A percentile compares a stretch with the other conserved stretches of the same genome.
Evolutionary conservation across 2,329 filamentous ascomycete genomes (phyloP).

Genomic region (Annulohypoxylon truncatum): DNA sequence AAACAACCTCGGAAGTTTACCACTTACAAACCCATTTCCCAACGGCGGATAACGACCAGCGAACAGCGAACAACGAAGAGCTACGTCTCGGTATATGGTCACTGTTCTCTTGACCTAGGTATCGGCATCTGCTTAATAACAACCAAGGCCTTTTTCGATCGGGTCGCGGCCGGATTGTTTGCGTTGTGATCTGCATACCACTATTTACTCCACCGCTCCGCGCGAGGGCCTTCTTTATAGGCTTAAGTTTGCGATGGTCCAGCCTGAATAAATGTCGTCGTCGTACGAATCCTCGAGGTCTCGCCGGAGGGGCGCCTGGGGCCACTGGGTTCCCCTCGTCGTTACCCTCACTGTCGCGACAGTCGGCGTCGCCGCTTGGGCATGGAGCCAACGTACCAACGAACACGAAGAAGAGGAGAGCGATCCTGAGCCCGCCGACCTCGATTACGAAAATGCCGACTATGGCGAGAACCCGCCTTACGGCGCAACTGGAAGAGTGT

Average conservation of each 20-base stretch:
- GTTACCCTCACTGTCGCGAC: constrained; percentile 90
- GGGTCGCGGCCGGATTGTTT: constrained; percentile 25
- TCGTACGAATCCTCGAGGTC: constrained; percentile 73
- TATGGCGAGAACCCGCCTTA: constrained; percentile 64
- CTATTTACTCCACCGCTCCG: constrained; percentile 29
- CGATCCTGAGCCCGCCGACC: constrained; percentile 62
- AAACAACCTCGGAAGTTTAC: constrained; percentile 4
- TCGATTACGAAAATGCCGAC: constrained; percentile 62
- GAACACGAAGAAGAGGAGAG: constrained; percentile 75
- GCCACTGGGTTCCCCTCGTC: constrained; percentile 90
- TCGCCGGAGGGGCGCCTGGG: constrained; percentile 71
- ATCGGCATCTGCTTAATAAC: constrained; percentile 17
- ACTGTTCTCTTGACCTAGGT: background rate
- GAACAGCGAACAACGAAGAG: background rate
- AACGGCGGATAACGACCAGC: background rate
- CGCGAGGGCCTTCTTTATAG: constrained; percentile 26
- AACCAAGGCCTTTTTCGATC: constrained; percentile 2
- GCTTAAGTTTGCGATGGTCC: constrained; percentile 54
- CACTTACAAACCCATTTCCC: constrained; percentile 7
- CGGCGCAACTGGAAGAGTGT: constrained; percentile 55
- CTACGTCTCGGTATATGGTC: background rate
- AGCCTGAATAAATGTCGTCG: constrained; percentile 65
- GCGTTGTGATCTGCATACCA: constrained; percentile 33
- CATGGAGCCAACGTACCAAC: constrained; percentile 88
- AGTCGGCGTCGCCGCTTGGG: constrained; percentile 87